Evolutionary conservation across 148 eudicot species (phyloP).

Genomic region (Amaranthus hypochondriacus): DNA sequence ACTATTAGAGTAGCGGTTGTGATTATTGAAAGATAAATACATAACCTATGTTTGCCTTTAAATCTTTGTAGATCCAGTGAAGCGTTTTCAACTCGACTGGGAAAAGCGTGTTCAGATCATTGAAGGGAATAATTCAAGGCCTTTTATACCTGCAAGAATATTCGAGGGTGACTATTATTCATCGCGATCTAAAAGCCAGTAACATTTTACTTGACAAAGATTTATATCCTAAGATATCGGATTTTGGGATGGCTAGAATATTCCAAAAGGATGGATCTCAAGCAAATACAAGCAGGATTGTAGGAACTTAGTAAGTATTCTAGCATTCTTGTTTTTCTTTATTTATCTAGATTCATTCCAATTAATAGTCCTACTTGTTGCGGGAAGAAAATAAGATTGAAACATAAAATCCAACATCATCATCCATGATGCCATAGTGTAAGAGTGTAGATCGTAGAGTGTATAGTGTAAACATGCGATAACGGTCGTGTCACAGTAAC

Average conservation of each 20-base stretch:
- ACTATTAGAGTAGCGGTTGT: too few relatives aligned
- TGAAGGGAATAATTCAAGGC: constrained; percentile 44
- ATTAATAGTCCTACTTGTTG: too few relatives aligned
- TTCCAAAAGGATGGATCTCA: constrained; percentile 35
- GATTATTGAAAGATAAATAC: too few relatives aligned
- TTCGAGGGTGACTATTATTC: constrained; percentile 36
- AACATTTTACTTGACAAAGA: constrained; percentile 34
- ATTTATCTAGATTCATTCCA: too few relatives aligned
- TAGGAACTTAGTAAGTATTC: constrained; percentile 41
- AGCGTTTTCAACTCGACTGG: constrained; percentile 30
- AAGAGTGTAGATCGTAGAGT: too few relatives aligned
- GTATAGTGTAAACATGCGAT: too few relatives aligned
- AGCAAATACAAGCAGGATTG: constrained; percentile 39
- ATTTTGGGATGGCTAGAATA: constrained; percentile 44
- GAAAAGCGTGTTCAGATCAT: constrained; percentile 33
- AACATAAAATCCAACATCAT: too few relatives aligned
- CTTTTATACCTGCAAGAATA: constrained; percentile 48
- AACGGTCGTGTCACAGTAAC: too few relatives aligned
- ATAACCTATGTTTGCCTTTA: too few relatives aligned
- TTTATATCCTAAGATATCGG: constrained; percentile 37
- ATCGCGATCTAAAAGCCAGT: constrained; percentile 40
- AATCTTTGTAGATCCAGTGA: constrained; percentile 25
- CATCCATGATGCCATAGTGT: too few relatives aligned
- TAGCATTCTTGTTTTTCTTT: too few relatives aligned
- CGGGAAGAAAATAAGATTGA: too few relatives aligned